phyloP scores from a whole-genome alignment of 2,329 filamentous ascomycete genomes.

The Decorospora gaudefroyi region DNA sequence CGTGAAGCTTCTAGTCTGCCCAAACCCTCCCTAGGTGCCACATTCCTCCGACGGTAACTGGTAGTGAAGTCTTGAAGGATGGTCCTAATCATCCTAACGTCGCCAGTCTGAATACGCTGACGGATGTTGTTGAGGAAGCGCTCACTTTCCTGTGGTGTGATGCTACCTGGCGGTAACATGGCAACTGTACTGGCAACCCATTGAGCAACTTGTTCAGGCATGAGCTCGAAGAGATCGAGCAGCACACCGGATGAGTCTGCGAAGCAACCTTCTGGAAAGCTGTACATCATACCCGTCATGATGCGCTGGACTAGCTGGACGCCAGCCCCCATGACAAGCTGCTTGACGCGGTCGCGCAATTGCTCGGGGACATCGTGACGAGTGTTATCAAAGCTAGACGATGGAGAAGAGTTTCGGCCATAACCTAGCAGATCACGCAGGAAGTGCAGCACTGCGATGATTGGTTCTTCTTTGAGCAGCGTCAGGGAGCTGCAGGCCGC shows the following conservation, averaged over 20 bases:
- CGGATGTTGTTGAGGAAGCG: conserved; percentile 79
- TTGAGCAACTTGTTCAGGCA: conserved; percentile 74
- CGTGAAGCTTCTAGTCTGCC: conserved; percentile 83
- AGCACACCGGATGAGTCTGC: conserved; percentile 93
- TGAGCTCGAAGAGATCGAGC: conserved; percentile 82
- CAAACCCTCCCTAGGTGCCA: conserved; percentile 90
- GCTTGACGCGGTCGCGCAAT: conserved; percentile 72
- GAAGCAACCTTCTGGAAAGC: conserved; percentile 93
- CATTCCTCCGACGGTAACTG: conserved; percentile 87
- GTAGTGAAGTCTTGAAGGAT: conserved; percentile 97
- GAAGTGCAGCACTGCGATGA: conserved; percentile 91
- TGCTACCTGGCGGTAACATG: conserved; percentile 73
- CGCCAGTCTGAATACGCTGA: conserved; percentile 70
- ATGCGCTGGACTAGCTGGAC: conserved; percentile 83
- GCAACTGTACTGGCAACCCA: conserved; percentile 87
- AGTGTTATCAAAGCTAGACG: conserved; percentile 64
- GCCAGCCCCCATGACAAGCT: conserved; percentile 71
- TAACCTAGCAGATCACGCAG: conserved; percentile 88
- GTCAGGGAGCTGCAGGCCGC: conserved; percentile 85
- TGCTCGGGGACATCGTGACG: conserved; percentile 66
- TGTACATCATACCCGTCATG: conserved; percentile 98
- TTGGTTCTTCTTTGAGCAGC: conserved; percentile 86
- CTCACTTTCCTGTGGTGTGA: conserved; percentile 79
- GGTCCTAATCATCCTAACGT: conserved; percentile 78
- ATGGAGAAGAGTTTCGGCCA: conserved; percentile 70